Evolutionary conservation across 129 eudicot genomes (phyloP).

Genomic region (Tanacetum coccineum): DNA sequence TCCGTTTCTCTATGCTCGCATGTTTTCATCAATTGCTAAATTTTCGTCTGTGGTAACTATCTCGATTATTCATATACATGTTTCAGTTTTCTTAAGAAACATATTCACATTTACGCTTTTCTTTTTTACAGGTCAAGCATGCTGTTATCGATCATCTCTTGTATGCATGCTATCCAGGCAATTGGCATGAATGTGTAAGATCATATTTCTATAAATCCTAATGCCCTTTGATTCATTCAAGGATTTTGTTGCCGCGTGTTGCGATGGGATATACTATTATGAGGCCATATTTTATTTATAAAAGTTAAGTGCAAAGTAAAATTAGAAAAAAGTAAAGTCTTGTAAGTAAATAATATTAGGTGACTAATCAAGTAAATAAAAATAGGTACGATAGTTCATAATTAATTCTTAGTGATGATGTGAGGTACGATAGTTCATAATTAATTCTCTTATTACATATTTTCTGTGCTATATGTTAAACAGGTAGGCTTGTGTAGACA

Average conservation of each 20-base stretch:
- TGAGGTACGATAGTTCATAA: too few relatives aligned
- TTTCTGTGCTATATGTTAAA: conserved; percentile 9
- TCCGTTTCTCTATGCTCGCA: conserved; percentile 92
- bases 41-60: conserved; percentile 79
- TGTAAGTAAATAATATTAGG: too few relatives aligned
- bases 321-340: too few relatives aligned
- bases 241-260: too few relatives aligned
- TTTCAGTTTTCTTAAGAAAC: conserved; percentile 1
- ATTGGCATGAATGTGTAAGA: conserved; percentile 89
- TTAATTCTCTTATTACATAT: neutral
- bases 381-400: too few relatives aligned
- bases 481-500: conserved; percentile 40
- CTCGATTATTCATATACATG: neutral
- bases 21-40: conserved; percentile 78
- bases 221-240: neutral
- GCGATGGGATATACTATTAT: too few relatives aligned
- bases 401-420: too few relatives aligned
- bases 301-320: too few relatives aligned
- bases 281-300: too few relatives aligned
- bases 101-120: conserved; percentile 20
- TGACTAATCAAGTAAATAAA: too few relatives aligned
- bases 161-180: conserved; percentile 72
- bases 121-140: conserved; percentile 55
- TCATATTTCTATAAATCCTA: neutral
- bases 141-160: conserved; percentile 67